Evolutionary conservation across 202 grass and related monocot species (phyloP), one percentile per base, ranked within the genome.

Genomic region (Bolboschoenoplectus hybrid): DNA sequence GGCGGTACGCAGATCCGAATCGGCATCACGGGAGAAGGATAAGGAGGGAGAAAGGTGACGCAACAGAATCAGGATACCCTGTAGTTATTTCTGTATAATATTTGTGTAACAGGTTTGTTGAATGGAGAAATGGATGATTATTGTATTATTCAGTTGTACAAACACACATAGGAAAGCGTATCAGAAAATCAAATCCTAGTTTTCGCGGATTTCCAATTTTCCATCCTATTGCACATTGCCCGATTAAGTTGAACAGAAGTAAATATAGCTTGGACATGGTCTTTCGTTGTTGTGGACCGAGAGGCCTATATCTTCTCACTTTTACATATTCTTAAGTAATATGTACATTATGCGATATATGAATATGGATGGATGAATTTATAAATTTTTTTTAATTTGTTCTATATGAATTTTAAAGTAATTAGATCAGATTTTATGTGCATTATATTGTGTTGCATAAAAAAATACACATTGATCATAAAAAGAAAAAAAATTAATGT

Each of bases 41-140:
- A 83, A 83, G 81, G n/a, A 55, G 20, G 20, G 32, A 84, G 63
- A 56, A 55, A 84, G 81, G 81, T 70, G 63, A 84, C 81, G 81
- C 81, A 84, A 69, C 81, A 68, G 20, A 84, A 55, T 47, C 7
- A 7, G 16, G 41, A 9, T 55, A 39, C 8, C 17, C 9, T 16
- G 60, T 10, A 26, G 10, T 65, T 47, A 3, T 0, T 32, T 12
- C 17, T 82, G 20, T 82, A 16, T 66, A 82, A 32, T 4, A 6
- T 66, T 64, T 16, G 44, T 82, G 16, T 55, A 51, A 49, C 45
- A 16, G 9, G 61, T 67, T 40, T 0, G 3, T 67, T 66, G 1
- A 57, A 3, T 60, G 56, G 34, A 67, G 41, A 67, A 0, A 4
- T 36, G 26, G 10, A 5, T 11, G 62, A 34, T 32, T 7, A 6